phyloP scores from a whole-genome alignment of 2,329 filamentous ascomycete species.

The Aspergillus jensenii region DNA sequence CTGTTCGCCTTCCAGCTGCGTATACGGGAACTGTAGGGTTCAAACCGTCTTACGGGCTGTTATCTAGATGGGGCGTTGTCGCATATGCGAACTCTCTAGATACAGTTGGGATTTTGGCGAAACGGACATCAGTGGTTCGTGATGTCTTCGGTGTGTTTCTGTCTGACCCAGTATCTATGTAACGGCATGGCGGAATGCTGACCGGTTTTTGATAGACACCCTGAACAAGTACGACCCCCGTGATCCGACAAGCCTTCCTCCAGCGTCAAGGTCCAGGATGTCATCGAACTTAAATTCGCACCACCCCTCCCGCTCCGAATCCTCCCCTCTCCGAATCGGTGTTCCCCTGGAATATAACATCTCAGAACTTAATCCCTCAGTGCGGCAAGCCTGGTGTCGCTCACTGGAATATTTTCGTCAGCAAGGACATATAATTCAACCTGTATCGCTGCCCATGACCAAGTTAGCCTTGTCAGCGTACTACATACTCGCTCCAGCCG shows the following conservation, averaged over 20 bases:
- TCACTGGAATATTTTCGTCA: conserved; percentile 61
- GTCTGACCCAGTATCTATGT: neutral
- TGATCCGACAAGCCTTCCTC: conserved; percentile 73
- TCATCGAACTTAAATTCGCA: conserved; percentile 42
- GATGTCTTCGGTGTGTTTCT: conserved; percentile 51
- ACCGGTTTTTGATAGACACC: conserved; percentile 36
- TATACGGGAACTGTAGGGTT: conserved; percentile 83
- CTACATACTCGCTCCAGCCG: conserved; percentile 91
- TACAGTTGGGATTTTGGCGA: conserved; percentile 76
- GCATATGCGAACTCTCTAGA: conserved; percentile 92
- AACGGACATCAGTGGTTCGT: conserved; percentile 52
- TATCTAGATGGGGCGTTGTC: conserved; percentile 83
- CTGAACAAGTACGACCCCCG: conserved; percentile 62
- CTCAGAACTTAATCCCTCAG: conserved; percentile 67
- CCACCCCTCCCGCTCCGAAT: conserved; percentile 23
- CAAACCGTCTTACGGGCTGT: conserved; percentile 86
- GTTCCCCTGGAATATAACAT: conserved; percentile 82
- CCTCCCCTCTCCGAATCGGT: conserved; percentile 51
- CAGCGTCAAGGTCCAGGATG: conserved; percentile 54
- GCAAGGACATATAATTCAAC: conserved; percentile 69
- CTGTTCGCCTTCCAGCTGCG: conserved; percentile 80
- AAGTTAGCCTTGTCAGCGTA: conserved; percentile 86
- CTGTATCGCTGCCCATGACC: conserved; percentile 79
- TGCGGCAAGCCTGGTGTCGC: conserved; percentile 68
- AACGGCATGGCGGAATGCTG: conserved; percentile 6